A percentile compares a stretch with the other conserved stretches of the same genome.
These are phyloP conservation scores for Brettanomyces naardenensis DNA, from an alignment of 805 yeast species.

Conservation along the genomic window DNA sequence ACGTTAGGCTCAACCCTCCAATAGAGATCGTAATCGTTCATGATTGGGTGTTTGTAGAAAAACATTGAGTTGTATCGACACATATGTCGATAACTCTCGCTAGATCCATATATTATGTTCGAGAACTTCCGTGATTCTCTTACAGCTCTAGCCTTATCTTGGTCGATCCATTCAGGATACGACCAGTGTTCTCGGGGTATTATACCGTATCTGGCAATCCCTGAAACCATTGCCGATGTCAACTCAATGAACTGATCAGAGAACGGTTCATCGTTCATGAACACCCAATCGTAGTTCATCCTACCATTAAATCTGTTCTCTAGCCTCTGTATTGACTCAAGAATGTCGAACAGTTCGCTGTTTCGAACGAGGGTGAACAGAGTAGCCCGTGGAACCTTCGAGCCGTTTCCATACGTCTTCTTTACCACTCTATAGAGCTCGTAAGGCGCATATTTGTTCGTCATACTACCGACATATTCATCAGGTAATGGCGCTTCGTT, in stretches of 20 bases:
- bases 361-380: slow-evolving; percentile 42
- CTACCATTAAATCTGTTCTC: slow-evolving; percentile 33
- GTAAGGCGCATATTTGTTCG: slow-evolving; percentile 14
- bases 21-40: slow-evolving; percentile 47
- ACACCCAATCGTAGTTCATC: slow-evolving; percentile 37
- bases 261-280: slow-evolving; percentile 43
- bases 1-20: slow-evolving; percentile 58
- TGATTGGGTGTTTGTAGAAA: slow-evolving; percentile 45
- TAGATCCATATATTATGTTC: slow-evolving; percentile 49
- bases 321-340: slow-evolving; percentile 32
- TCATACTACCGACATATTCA: slow-evolving; percentile 15
- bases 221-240: slow-evolving; percentile 33
- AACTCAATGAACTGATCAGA: slow-evolving; percentile 30
- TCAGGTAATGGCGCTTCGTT: slow-evolving; percentile 18
- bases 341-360: slow-evolving; percentile 30
- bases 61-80: slow-evolving; percentile 42
- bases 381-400: slow-evolving; percentile 40
- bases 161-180: slow-evolving; percentile 41
- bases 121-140: slow-evolving; percentile 27
- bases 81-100: slow-evolving; percentile 72
- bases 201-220: slow-evolving; percentile 36
- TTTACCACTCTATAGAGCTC: slow-evolving; percentile 18
- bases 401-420: slow-evolving; percentile 4
- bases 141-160: slow-evolving; percentile 28
- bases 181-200: slow-evolving; percentile 46